Conservation (phyloP, 768 basidiomycete species). For the Mrakia frigida region DNA sequence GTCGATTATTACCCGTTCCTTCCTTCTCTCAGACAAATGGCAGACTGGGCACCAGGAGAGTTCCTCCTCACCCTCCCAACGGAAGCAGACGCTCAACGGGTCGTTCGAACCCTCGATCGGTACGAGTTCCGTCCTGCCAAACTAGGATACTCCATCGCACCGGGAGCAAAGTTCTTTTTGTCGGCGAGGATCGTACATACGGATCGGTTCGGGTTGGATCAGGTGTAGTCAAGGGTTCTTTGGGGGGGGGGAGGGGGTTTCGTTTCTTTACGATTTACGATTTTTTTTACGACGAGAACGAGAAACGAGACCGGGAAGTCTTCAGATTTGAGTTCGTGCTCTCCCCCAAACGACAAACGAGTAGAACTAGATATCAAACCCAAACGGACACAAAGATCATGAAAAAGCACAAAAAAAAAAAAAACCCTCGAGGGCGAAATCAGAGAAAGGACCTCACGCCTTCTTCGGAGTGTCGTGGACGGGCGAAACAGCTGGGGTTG, state of each 20-base stretch:
- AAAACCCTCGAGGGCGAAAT: too few species aligned
- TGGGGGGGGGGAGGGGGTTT: too few species aligned
- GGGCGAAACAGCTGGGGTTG: neutral
- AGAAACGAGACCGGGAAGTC: too few species aligned
- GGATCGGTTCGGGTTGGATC: neutral
- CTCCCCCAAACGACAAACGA: too few species aligned
- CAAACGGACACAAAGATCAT: too few species aligned
- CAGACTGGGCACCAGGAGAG: neutral
- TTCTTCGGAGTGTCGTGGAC: neutral
- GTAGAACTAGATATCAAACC: too few species aligned
- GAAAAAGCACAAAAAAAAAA: too few species aligned
- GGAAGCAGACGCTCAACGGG: slow-evolving; percentile 10
- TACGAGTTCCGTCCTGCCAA: neutral
- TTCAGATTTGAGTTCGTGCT: too few species aligned
- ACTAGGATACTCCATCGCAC: neutral
- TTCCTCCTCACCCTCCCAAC: neutral
- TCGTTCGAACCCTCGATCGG: neutral
- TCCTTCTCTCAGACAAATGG: neutral
- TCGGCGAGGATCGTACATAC: neutral
- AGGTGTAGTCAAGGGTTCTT: too few species aligned
- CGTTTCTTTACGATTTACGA: too few species aligned
- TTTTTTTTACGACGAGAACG: too few species aligned
- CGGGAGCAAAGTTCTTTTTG: neutral
- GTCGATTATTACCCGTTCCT: neutral
- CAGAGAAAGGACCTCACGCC: neutral